Percentiles rank a stretch among this genome's conserved stretches.
These are phyloP conservation scores for Lenwebbia sp. DNA, from an alignment of 345 rosid genomes.

Conservation along the genomic window DNA sequence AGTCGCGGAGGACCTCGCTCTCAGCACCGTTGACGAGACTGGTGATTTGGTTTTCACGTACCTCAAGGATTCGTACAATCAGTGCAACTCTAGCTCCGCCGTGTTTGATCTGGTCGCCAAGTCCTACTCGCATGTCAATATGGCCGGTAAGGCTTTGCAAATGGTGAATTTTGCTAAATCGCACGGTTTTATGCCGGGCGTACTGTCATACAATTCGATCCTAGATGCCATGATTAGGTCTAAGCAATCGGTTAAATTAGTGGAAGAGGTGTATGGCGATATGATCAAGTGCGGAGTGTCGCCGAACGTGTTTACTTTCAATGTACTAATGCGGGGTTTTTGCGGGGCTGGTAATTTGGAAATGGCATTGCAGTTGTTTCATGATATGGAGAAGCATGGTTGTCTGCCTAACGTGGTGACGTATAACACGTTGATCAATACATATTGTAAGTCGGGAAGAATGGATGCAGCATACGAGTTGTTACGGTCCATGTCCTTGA, in stretches of 20 bases:
- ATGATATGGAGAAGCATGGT: constrained; percentile 52
- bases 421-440: constrained; percentile 65
- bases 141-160: constrained; percentile 51
- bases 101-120: constrained; percentile 85
- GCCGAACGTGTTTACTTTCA: constrained; percentile 78
- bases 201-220: constrained; percentile 72
- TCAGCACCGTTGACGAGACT: constrained; percentile 17
- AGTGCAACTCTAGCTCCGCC: constrained; percentile 62
- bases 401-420: constrained; percentile 86
- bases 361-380: constrained; percentile 41
- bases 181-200: constrained; percentile 90
- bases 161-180: constrained; percentile 44
- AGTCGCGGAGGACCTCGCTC: constrained; percentile 59
- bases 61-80: constrained; percentile 47
- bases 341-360: constrained; percentile 60
- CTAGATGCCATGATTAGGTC: constrained; percentile 64
- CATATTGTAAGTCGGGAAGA: constrained; percentile 45
- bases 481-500: constrained; percentile 43
- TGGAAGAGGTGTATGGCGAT: constrained; percentile 43
- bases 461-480: constrained; percentile 48
- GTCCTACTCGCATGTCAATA: constrained; percentile 48
- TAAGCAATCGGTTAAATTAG: constrained; percentile 31
- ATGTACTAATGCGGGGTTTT: constrained; percentile 76
- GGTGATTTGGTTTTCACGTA: constrained; percentile 51
- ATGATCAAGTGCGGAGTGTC: constrained; percentile 51